Conservation (phyloP, 768 basidiomycete genomes). For the Dendrothele bispora region DNA sequence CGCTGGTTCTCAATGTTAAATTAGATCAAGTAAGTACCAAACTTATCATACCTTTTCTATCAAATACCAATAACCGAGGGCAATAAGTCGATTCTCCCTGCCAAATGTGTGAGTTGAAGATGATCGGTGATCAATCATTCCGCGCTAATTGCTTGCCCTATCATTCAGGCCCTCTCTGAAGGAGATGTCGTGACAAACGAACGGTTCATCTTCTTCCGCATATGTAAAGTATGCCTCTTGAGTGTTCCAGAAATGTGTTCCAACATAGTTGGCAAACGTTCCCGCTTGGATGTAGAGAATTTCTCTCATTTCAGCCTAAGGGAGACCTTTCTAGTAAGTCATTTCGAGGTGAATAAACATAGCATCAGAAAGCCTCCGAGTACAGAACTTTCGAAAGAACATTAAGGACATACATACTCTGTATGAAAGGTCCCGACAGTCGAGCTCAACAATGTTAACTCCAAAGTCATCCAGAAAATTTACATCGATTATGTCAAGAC, state of each 20-base stretch:
- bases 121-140: neutral
- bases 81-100: constrained; percentile 50
- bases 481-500: too few relatives aligned
- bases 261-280: constrained; percentile 60
- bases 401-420: too few relatives aligned
- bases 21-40: neutral
- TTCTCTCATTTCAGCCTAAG: constrained; percentile 57
- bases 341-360: too few relatives aligned
- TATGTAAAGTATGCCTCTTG: constrained; percentile 70
- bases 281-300: constrained; percentile 81
- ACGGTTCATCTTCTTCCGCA: constrained; percentile 40
- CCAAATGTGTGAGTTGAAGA: neutral
- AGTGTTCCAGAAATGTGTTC: constrained; percentile 82
- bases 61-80: constrained; percentile 68
- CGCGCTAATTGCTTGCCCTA: constrained; percentile 37
- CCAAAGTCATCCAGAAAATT: too few relatives aligned
- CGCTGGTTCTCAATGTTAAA: constrained; percentile 32
- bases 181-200: constrained; percentile 56
- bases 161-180: constrained; percentile 60
- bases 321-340: too few relatives aligned
- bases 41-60: constrained; percentile 53
- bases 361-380: too few relatives aligned
- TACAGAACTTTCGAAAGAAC: too few relatives aligned
- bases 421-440: too few relatives aligned
- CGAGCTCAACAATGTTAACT: neutral